phyloP scores from a whole-genome alignment of 306 rosid species.

The Senna siamea region DNA sequence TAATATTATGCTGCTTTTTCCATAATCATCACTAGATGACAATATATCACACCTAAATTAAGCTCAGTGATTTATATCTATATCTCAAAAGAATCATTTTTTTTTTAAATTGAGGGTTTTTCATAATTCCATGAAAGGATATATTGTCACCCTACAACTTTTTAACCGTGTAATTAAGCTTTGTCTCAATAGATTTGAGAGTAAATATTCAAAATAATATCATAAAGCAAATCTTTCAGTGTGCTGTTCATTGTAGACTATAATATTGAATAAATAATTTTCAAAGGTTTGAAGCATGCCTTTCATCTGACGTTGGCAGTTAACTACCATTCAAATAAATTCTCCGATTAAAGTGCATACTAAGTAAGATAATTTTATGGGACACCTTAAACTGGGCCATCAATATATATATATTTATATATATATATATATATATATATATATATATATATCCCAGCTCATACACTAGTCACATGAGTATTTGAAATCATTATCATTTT shows the following conservation, averaged over 20 bases:
- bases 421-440: too few relatives aligned
- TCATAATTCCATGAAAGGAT: not conserved
- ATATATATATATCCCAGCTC: not conserved
- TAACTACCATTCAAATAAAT: not conserved
- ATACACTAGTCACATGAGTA: not conserved
- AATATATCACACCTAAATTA: not conserved
- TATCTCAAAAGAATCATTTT: not conserved
- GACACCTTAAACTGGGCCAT: not conserved
- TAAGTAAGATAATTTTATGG: not conserved
- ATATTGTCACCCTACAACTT: too few relatives aligned
- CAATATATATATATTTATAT: too few relatives aligned
- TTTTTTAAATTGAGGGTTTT: too few relatives aligned
- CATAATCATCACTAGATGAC: constrained; percentile 30
- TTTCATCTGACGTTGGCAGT: not conserved
- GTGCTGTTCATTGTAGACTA: too few relatives aligned
- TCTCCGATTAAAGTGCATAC: not conserved
- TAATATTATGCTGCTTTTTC: constrained; percentile 32
- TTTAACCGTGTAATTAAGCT: too few relatives aligned
- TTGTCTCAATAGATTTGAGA: too few relatives aligned
- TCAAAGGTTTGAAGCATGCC: not conserved
- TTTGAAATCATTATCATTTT: constrained; percentile 26
- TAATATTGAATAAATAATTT: not conserved
- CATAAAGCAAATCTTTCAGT: too few relatives aligned
- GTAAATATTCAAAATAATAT: too few relatives aligned
- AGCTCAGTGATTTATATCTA: constrained; percentile 21